Percentiles rank a stretch among this genome's conserved stretches.
Conservation (phyloP, 305 asterid species). For the Solanum hybrid region DNA sequence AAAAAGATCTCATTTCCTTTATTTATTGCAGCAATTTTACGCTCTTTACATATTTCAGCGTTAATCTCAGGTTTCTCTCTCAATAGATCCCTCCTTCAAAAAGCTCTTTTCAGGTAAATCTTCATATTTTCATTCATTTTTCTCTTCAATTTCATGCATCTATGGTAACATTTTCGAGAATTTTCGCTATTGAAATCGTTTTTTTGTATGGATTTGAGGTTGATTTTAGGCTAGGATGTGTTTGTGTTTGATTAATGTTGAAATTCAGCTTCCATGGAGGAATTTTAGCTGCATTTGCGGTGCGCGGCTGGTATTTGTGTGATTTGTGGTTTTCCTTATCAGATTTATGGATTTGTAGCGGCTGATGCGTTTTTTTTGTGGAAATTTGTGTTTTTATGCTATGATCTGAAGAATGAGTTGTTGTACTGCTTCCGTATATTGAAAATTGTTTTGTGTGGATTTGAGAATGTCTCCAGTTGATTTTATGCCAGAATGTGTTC, state of each 20-base stretch:
- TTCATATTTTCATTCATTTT: neutral
- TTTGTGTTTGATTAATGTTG: neutral
- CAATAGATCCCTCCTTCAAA: slow-evolving; percentile 1
- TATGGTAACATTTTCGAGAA: neutral
- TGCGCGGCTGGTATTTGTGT: neutral
- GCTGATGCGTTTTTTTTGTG: neutral
- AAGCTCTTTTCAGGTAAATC: slow-evolving; percentile 3
- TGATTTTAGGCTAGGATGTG: neutral
- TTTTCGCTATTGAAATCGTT: neutral
- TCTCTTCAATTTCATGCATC: neutral
- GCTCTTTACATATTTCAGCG: neutral
- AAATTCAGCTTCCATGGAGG: neutral
- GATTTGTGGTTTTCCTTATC: neutral
- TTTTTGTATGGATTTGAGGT: neutral
- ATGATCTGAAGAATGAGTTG: neutral
- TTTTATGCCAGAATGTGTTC: neutral
- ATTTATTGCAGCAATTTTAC: slow-evolving; percentile 4
- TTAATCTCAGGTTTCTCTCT: slow-evolving; percentile 4
- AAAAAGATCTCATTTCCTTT: neutral
- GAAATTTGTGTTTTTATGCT: neutral
- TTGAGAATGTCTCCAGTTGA: neutral
- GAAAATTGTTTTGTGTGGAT: neutral
- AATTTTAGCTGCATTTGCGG: neutral
- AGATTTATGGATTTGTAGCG: neutral
- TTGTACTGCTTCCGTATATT: neutral